These are phyloP conservation scores for Danielia oregonensis DNA, from an alignment of 805 yeast species.

Conservation along the genomic window DNA sequence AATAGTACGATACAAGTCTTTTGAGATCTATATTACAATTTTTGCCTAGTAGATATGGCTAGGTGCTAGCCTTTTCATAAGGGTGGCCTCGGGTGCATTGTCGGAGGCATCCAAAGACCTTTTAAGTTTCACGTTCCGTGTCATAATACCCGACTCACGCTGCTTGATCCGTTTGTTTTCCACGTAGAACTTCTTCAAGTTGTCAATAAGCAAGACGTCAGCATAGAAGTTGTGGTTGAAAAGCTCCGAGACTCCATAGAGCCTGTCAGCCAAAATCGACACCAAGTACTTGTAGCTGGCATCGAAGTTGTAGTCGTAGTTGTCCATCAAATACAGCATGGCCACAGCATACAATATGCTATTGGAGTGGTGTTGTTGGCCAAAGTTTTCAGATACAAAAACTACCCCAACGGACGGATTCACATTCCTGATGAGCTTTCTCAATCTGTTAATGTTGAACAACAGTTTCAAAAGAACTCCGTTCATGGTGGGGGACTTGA, in stretches of 20 bases:
- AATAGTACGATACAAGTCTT: neutral
- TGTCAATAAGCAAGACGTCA: constrained; percentile 37
- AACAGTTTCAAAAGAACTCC: constrained; percentile 36
- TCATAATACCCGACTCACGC: constrained; percentile 21
- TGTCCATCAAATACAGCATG: constrained; percentile 39
- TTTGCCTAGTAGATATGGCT: too few relatives aligned
- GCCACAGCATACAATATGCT: constrained; percentile 21
- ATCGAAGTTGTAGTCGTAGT: constrained; percentile 31
- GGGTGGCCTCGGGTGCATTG: neutral
- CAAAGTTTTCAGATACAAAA: constrained; percentile 29
- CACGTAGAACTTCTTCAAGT: constrained; percentile 32
- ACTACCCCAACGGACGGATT: constrained; percentile 29
- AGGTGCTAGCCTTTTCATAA: too few relatives aligned
- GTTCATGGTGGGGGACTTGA: constrained; percentile 33
- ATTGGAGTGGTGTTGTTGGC: constrained; percentile 24
- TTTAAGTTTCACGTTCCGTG: constrained; percentile 27
- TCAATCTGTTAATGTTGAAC: constrained; percentile 33
- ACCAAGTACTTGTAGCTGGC: constrained; percentile 25
- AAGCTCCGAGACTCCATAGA: constrained; percentile 1
- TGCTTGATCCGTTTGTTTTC: constrained; percentile 33
- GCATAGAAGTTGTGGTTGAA: constrained; percentile 33
- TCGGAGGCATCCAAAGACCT: constrained; percentile 15
- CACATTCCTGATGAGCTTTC: constrained; percentile 31
- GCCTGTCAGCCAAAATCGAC: constrained; percentile 10
- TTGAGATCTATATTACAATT: neutral